Base-by-base conservation (phyloP, 2,329 filamentous ascomycete species). In the Aphanocladium album region DNA sequence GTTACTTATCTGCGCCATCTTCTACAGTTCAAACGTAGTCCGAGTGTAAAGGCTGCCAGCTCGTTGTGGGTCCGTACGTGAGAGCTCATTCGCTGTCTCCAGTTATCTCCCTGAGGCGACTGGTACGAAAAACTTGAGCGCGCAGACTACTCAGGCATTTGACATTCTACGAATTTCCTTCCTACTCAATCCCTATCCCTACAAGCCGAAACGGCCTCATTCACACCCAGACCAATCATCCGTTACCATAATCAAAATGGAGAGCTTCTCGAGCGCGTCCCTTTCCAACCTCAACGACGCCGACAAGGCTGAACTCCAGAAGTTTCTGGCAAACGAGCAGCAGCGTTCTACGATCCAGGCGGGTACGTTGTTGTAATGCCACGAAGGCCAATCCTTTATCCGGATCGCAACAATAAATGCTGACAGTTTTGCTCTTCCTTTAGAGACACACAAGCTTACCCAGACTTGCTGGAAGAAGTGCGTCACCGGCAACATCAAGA, bases 381-480 rank as follows among this genome's bases (percentile, higher is more conserved):
- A 57, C 25, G 35, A 37, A 21, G 49, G 23, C 47, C 39, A 39
- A 62, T 25, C 45, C 25, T 56, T 25, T 41, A 23, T 33, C 35
- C 21, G 11, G 45, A 49, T 35, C 52, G 27, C 61, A 54, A 11
- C 50, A 30, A 17, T 35, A 46, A n/a, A 35, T 51, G 30, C 62
- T 69, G 60, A 69, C 9, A 8, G 3, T 47, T 35, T 62, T 30
- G 2, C 35, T 43, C 4, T 30, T 12, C 21, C 19, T 41, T 8
- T 60, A 85, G 82, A 80, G 71, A 80, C 82, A 14, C 82, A 85
- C 70, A 75, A 71, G 64, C 70, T 86, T 57, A 84, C 81, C 47
- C 89, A 95, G 69, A 84, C 89, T 63, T 99, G 95, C 84, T 99
- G 93, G 87, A 91, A 88, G 72, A 98, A 97, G 79, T 99, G 95